phyloP scores from a whole-genome alignment of 208 protist species.

The Naegleria gruberi region DNA sequence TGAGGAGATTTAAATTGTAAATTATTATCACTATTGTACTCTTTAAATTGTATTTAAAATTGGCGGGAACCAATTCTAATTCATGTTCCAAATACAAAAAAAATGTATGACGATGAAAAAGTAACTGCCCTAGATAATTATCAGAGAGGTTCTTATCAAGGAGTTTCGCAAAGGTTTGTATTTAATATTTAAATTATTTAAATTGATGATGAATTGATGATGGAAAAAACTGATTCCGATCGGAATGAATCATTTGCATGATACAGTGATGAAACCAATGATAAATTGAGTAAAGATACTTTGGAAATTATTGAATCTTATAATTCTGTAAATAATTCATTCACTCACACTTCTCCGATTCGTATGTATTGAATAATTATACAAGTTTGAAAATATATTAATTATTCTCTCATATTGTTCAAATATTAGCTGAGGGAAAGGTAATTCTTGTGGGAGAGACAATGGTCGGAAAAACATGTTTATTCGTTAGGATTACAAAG shows the following conservation, averaged over 20 bases:
- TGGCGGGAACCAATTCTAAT: too few species aligned
- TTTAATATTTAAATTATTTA: background rate
- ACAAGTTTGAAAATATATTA: background rate
- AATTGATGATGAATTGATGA: too few species aligned
- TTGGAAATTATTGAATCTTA: background rate
- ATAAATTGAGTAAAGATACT: background rate
- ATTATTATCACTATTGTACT: too few species aligned
- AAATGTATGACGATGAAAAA: background rate
- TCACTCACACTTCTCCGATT: background rate
- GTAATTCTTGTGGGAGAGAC: background rate
- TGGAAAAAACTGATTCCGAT: too few species aligned
- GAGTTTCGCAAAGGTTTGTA: background rate
- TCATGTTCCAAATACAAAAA: background rate
- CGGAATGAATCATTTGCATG: background rate
- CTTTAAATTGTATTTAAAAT: too few species aligned
- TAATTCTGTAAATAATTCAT: background rate
- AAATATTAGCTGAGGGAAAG: background rate
- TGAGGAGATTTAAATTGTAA: too few species aligned
- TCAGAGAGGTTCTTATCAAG: background rate
- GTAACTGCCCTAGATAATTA: background rate
- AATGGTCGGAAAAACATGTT: background rate
- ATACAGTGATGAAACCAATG: background rate
- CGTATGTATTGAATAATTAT: background rate
- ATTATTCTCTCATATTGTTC: background rate
- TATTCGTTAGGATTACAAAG: background rate